These are phyloP conservation scores for Nemania serpens DNA, from an alignment of 2,329 filamentous ascomycete species.

Conservation along the genomic window DNA sequence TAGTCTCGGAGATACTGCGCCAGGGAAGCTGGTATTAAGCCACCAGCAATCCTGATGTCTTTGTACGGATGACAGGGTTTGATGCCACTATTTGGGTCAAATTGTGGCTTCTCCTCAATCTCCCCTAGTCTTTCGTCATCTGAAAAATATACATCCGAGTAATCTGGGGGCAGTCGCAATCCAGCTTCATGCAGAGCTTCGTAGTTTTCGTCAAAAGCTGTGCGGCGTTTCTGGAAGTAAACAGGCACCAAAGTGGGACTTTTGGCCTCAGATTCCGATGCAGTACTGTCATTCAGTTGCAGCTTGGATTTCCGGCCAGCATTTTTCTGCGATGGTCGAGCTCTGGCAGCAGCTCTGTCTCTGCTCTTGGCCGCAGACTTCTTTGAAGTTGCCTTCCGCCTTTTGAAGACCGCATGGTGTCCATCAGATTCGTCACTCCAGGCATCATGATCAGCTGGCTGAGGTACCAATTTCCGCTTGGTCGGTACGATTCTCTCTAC, in stretches of 20 bases:
- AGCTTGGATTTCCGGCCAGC: conserved; percentile 19
- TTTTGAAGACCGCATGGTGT: conserved; percentile 30
- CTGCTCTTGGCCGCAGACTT: conserved; percentile 28
- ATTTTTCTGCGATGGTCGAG: conserved; percentile 22
- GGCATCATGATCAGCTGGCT: conserved; percentile 25
- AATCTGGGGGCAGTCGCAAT: conserved; percentile 77
- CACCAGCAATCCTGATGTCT: conserved; percentile 77
- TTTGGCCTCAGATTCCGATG: conserved; percentile 46
- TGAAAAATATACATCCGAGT: conserved; percentile 75
- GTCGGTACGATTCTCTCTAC: conserved; percentile 8
- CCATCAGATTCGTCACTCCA: conserved; percentile 40
- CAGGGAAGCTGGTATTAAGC: conserved; percentile 83
- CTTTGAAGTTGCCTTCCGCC: conserved; percentile 30
- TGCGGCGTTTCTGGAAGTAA: conserved; percentile 71
- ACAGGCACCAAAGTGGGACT: conserved; percentile 66
- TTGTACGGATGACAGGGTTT: conserved; percentile 72
- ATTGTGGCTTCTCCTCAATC: conserved; percentile 71
- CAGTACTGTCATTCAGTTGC: conserved; percentile 39
- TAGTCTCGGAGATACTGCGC: conserved; percentile 93
- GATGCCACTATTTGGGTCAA: conserved; percentile 58
- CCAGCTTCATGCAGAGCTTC: conserved; percentile 67
- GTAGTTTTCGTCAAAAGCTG: conserved; percentile 67
- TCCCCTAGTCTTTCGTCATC: conserved; percentile 67
- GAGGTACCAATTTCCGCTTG: conserved; percentile 34
- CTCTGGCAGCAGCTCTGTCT: conserved; percentile 25